Conservation (phyloP, 805 yeast species). For the Groenewaldozyma tartarivorans region DNA sequence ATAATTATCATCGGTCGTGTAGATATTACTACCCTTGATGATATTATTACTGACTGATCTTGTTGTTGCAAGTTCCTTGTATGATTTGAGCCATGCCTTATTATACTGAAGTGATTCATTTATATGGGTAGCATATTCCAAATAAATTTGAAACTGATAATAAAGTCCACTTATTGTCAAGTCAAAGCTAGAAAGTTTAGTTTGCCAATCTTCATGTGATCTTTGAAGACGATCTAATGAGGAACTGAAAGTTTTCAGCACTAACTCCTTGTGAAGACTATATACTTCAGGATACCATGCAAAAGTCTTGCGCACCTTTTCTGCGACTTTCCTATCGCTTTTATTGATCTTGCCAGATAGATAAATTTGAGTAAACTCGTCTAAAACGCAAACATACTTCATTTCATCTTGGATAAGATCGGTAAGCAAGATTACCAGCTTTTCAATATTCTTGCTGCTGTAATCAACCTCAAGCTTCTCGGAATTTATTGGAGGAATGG, state of each 20-base stretch:
- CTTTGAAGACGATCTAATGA: slow-evolving; percentile 8
- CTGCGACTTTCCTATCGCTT: slow-evolving; percentile 2
- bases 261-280: slow-evolving; percentile 12
- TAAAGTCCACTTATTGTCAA: slow-evolving; percentile 1
- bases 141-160: slow-evolving; percentile 12
- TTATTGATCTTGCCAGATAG: slow-evolving; percentile 4
- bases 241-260: slow-evolving; percentile 11
- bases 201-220: slow-evolving; percentile 5
- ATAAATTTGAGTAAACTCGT: slow-evolving; percentile 13
- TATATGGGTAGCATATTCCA: slow-evolving; percentile 13
- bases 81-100: slow-evolving; percentile 7
- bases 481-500: too few species aligned
- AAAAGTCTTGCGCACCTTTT: slow-evolving; percentile 12
- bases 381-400: slow-evolving; percentile 2
- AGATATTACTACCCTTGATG: not conserved
- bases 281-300: slow-evolving; percentile 17
- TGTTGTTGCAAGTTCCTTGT: not conserved
- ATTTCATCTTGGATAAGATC: not conserved
- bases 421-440: not conserved
- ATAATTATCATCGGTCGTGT: not conserved
- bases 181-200: slow-evolving; percentile 7
- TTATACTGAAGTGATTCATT: slow-evolving; percentile 9
- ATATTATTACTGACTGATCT: not conserved
- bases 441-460: not conserved
- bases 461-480: not conserved